phyloP scores from a whole-genome alignment of 257 asterid genomes.

The Apocynum venetum region DNA sequence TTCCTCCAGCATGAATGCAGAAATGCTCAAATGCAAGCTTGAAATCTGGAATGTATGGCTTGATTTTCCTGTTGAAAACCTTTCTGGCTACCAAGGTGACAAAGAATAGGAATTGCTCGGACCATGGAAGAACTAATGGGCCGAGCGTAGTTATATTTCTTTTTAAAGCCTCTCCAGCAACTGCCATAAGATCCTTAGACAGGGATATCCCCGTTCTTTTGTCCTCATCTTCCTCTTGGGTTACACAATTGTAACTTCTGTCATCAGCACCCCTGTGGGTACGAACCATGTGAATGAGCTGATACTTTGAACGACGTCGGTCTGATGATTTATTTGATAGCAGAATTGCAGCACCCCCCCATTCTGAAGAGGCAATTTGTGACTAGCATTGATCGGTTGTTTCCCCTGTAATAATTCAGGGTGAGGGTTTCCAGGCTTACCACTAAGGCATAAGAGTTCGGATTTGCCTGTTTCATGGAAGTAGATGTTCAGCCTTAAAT shows the following conservation, averaged over 20 bases:
- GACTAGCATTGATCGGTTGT: constrained; percentile 61
- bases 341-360: constrained; percentile 77
- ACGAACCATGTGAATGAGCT: constrained; percentile 56
- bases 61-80: constrained; percentile 40
- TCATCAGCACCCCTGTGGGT: constrained; percentile 67
- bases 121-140: constrained; percentile 63
- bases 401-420: constrained; percentile 64
- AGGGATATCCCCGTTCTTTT: constrained; percentile 32
- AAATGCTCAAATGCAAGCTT: constrained; percentile 51
- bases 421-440: constrained; percentile 68
- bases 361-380: constrained; percentile 65
- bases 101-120: constrained; percentile 54
- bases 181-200: constrained; percentile 50
- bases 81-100: constrained; percentile 44
- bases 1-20: constrained; percentile 53
- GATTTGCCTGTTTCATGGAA: constrained; percentile 39
- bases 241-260: constrained; percentile 52
- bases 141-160: constrained; percentile 43
- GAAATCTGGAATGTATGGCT: constrained; percentile 47
- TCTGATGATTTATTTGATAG: constrained; percentile 50
- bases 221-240: constrained; percentile 51
- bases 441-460: constrained; percentile 66
- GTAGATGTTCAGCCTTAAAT: too few species aligned
- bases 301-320: constrained; percentile 48
- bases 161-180: constrained; percentile 50